Evolutionary conservation across 352 stramenopile genomes (phyloP).

Genomic region (Phytophthora hibernalis): DNA sequence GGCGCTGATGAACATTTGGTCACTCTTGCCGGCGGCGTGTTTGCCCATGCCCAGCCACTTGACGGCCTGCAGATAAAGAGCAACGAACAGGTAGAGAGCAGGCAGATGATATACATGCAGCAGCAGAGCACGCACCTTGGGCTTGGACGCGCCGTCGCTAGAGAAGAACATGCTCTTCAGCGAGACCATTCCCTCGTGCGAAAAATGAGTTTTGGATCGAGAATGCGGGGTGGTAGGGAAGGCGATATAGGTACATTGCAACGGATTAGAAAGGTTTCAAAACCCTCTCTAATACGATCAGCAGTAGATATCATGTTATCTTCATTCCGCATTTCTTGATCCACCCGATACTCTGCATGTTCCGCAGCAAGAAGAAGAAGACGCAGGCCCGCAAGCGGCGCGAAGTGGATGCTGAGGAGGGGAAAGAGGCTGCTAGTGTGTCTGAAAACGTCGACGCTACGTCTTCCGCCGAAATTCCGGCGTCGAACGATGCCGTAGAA

Average conservation of each 20-base stretch:
- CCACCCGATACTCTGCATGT: conserved; percentile 30
- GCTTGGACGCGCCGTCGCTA: conserved; percentile 16
- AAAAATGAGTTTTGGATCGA: conserved; percentile 19
- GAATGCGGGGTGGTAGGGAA: not conserved
- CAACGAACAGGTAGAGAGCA: conserved; percentile 23
- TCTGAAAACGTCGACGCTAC: not conserved
- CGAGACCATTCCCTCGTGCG: conserved; percentile 31
- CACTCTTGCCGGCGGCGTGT: conserved; percentile 45
- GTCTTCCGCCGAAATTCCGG: not conserved
- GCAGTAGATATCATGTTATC: not conserved
- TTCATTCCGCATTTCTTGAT: not conserved
- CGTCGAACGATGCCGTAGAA: conserved; percentile 6
- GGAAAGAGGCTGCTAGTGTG: not conserved
- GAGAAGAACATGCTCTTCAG: conserved; percentile 52
- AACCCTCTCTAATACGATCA: not conserved
- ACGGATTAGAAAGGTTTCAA: not conserved
- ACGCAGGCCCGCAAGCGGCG: conserved; percentile 42
- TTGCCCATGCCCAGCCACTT: conserved; percentile 86
- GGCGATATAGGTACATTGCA: conserved; percentile 12
- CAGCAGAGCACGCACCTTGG: conserved; percentile 17
- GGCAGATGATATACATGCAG: not conserved
- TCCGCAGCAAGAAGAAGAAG: conserved; percentile 58
- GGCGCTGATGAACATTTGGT: conserved; percentile 75
- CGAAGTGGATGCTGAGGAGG: conserved; percentile 25
- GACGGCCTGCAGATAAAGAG: conserved; percentile 55